Evolutionary conservation across 192 early-diverging fungal genomes (phyloP).

Genomic region (Paraglomus brasilianum): DNA sequence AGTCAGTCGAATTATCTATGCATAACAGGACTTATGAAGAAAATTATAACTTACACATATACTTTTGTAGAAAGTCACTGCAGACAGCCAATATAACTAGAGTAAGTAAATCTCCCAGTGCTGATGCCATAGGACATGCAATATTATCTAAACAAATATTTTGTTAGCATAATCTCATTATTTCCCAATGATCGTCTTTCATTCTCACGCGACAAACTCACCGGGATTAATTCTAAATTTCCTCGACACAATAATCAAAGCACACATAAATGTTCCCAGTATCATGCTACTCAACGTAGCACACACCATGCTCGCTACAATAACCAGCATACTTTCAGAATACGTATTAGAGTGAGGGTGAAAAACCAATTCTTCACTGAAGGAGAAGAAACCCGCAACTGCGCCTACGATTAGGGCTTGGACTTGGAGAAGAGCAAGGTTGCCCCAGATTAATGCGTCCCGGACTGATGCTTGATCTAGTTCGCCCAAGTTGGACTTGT

Average conservation of each 20-base stretch:
- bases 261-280: slow-evolving; percentile 70
- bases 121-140: slow-evolving; percentile 73
- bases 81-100: slow-evolving; percentile 60
- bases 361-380: slow-evolving; percentile 54
- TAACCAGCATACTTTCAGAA: slow-evolving; percentile 52
- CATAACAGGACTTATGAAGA: neutral
- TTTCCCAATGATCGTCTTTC: neutral
- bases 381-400: slow-evolving; percentile 68
- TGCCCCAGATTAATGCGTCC: slow-evolving; percentile 63
- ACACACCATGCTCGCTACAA: slow-evolving; percentile 67
- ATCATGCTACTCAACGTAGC: slow-evolving; percentile 69
- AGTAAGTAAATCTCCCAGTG: slow-evolving; percentile 72
- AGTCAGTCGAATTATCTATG: neutral
- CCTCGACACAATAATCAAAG: slow-evolving; percentile 62
- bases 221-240: slow-evolving; percentile 72
- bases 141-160: slow-evolving; percentile 57
- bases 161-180: slow-evolving; percentile 15
- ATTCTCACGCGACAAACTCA: slow-evolving; percentile 20
- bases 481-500: slow-evolving; percentile 62
- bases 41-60: slow-evolving; percentile 45
- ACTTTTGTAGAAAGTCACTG: slow-evolving; percentile 46
- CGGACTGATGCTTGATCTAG: slow-evolving; percentile 54
- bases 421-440: slow-evolving; percentile 72
- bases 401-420: slow-evolving; percentile 71
- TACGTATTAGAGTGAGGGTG: slow-evolving; percentile 47